Conservation (phyloP, 352 stramenopile species). For the Phytophthora colocasiae region DNA sequence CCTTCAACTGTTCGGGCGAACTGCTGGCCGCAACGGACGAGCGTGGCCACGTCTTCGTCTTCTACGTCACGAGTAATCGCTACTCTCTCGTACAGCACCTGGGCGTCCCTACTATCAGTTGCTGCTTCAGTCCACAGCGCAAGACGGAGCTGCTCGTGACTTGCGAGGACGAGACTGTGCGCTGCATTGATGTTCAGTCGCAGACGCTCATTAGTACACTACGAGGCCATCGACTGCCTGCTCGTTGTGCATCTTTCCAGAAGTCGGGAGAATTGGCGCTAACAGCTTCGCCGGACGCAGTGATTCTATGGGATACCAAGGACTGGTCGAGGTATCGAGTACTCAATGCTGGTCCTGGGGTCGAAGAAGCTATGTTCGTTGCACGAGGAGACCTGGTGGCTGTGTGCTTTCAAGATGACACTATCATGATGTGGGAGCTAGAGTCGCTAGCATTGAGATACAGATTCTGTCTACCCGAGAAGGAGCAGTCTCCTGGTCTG, state of each 20-base stretch:
- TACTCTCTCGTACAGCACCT: constrained; percentile 81
- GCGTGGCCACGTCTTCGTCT: constrained; percentile 81
- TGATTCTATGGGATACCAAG: constrained; percentile 87
- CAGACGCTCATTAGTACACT: constrained; percentile 84
- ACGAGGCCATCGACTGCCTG: constrained; percentile 64
- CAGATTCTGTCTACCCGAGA: constrained; percentile 69
- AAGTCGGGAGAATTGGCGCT: constrained; percentile 74
- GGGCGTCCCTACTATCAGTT: constrained; percentile 59
- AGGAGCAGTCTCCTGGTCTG: constrained; percentile 66
- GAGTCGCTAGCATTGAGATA: constrained; percentile 77
- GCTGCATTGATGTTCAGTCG: constrained; percentile 80
- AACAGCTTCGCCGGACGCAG: constrained; percentile 76
- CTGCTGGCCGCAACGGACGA: constrained; percentile 75
- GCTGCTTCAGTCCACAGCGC: constrained; percentile 73
- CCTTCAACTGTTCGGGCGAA: constrained; percentile 75
- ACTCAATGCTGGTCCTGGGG: constrained; percentile 75
- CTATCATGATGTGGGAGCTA: constrained; percentile 90
- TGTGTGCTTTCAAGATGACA: constrained; percentile 85
- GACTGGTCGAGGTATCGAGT: constrained; percentile 86
- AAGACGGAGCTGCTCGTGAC: constrained; percentile 83
- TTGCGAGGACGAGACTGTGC: constrained; percentile 83
- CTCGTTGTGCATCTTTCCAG: constrained; percentile 73
- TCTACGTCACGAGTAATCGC: constrained; percentile 79
- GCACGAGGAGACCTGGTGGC: constrained; percentile 66
- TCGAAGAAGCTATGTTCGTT: constrained; percentile 75